Percentiles rank a stretch among this genome's conserved stretches.
phyloP scores from a whole-genome alignment of 2,329 filamentous ascomycete species.

The Alternaria triticimaculans region DNA sequence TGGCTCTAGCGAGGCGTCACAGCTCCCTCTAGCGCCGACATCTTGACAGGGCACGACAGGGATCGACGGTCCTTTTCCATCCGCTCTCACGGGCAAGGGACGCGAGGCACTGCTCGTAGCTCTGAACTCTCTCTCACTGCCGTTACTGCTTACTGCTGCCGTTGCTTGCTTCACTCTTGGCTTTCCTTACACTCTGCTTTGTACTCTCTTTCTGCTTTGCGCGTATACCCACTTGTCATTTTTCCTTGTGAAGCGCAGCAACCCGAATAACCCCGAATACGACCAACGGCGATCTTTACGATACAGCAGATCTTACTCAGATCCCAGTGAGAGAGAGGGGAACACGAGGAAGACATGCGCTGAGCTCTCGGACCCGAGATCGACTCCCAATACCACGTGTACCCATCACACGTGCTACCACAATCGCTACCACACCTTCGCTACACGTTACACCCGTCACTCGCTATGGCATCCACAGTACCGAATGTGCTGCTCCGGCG shows the following conservation, averaged over 20 bases:
- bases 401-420: not conserved
- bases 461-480: slow-evolving; percentile 28
- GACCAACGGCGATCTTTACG: not conserved
- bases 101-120: not conserved
- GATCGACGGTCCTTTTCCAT: not conserved
- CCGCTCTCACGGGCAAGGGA: not conserved
- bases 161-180: not conserved
- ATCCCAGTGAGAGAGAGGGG: not conserved
- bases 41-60: slow-evolving; percentile 8
- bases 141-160: not conserved
- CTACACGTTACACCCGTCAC: slow-evolving; percentile 9
- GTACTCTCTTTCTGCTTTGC: not conserved
- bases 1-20: not conserved
- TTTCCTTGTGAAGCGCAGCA: not conserved
- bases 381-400: not conserved
- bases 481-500: slow-evolving; percentile 30
- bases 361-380: not conserved
- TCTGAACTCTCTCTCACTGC: not conserved
- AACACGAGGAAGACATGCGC: not conserved
- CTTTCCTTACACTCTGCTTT: not conserved
- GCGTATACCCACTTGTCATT: not conserved
- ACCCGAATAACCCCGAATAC: not conserved
- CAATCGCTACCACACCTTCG: not conserved
- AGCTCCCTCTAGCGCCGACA: not conserved
- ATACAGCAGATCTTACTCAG: not conserved